phyloP scores from a whole-genome alignment of 116 monocot species.

The Dioscorea cayenensis region DNA sequence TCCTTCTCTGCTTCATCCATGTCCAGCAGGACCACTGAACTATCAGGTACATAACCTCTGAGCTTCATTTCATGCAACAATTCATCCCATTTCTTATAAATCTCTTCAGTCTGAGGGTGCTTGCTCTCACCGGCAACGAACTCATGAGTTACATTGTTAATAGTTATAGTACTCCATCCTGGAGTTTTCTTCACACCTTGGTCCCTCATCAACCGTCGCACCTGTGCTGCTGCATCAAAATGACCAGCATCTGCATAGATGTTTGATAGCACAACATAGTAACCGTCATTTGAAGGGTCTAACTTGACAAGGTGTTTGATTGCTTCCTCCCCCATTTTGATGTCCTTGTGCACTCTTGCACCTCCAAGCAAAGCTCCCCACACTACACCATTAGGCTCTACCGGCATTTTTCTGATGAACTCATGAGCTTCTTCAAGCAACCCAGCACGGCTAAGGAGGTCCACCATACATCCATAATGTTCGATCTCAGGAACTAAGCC shows the following conservation, averaged over 20 bases:
- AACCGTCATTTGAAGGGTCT: conserved; percentile 42
- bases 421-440: conserved; percentile 19
- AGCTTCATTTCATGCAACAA: conserved; percentile 27
- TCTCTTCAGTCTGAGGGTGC: conserved; percentile 9
- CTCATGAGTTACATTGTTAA: conserved; percentile 9
- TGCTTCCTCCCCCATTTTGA: conserved; percentile 30
- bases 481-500: conserved; percentile 22
- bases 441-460: conserved; percentile 32
- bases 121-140: conserved; percentile 19
- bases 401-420: conserved; percentile 30
- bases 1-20: conserved; percentile 36
- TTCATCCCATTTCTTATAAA: conserved; percentile 27
- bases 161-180: conserved; percentile 20
- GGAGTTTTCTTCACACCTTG: conserved; percentile 47
- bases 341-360: conserved; percentile 21
- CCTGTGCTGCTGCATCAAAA: conserved; percentile 26
- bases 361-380: conserved; percentile 37
- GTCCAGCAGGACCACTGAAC: conserved; percentile 25
- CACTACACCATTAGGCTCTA: conserved; percentile 16
- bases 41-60: conserved; percentile 26
- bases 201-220: conserved; percentile 39
- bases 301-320: conserved; percentile 16
- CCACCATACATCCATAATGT: conserved; percentile 36
- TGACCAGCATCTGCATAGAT: conserved; percentile 27
- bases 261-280: conserved; percentile 39